Evolutionary conservation across 495 filamentous ascomycete species (phyloP).

Genomic region (Aspergillus diversus): DNA sequence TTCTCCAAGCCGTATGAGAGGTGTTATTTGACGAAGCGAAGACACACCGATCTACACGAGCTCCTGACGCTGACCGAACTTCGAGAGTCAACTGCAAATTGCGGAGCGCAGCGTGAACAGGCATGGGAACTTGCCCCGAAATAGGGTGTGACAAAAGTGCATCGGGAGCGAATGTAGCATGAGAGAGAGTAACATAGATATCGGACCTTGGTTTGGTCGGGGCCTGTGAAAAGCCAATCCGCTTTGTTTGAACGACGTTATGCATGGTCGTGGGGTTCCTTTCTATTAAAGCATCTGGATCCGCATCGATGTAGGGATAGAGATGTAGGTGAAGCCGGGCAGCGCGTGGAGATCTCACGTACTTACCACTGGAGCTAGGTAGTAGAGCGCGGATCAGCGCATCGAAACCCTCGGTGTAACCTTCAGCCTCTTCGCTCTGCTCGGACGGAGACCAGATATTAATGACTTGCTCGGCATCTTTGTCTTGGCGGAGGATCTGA

Average conservation of each 20-base stretch:
- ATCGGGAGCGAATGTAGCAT: conserved; percentile 73
- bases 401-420: conserved; percentile 68
- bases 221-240: conserved; percentile 94
- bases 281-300: conserved; percentile 78
- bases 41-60: conserved; percentile 83
- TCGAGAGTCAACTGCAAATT: conserved; percentile 91
- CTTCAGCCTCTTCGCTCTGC: conserved; percentile 57
- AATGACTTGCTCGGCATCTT: conserved; percentile 75
- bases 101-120: conserved; percentile 59
- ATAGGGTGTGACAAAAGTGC: conserved; percentile 80
- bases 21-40: conserved; percentile 79
- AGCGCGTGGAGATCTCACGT: conserved; percentile 68
- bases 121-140: conserved; percentile 72
- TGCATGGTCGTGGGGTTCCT: conserved; percentile 88
- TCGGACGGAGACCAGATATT: conserved; percentile 75
- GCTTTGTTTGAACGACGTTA: conserved; percentile 73
- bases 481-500: conserved; percentile 72
- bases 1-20: conserved; percentile 81
- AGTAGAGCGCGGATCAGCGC: conserved; percentile 74
- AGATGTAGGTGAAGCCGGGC: conserved; percentile 77
- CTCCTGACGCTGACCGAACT: conserved; percentile 75
- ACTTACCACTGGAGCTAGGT: conserved; percentile 70
- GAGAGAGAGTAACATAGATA: conserved; percentile 86
- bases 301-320: conserved; percentile 71
- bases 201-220: conserved; percentile 86